Evolutionary conservation across 352 stramenopile species (phyloP).

Genomic region (Globisporangium viniferum): DNA sequence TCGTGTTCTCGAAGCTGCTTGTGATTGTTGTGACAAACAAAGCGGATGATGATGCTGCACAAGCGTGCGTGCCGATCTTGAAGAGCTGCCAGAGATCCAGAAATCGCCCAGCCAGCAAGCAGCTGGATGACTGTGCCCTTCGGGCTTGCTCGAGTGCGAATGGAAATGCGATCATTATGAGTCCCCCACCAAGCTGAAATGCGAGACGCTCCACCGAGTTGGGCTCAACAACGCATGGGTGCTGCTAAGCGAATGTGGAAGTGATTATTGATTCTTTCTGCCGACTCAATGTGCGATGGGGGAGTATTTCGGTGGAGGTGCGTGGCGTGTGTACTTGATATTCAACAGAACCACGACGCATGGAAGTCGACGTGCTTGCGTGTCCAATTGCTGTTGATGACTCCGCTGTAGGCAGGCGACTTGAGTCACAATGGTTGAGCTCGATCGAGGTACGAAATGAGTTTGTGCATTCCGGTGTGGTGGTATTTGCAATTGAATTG

Average conservation of each 20-base stretch:
- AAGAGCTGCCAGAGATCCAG: neutral
- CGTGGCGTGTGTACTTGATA: neutral
- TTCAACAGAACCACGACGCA: neutral
- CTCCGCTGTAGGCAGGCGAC: no score
- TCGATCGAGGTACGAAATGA: no score
- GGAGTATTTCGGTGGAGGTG: neutral
- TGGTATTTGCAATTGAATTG: no score
- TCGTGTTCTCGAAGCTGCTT: conserved; percentile 1
- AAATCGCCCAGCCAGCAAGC: neutral
- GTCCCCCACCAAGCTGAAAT: neutral
- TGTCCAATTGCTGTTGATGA: no score
- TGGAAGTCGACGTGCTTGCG: neutral
- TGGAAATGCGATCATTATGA: neutral
- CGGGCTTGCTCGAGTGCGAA: neutral
- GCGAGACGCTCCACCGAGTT: neutral
- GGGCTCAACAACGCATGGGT: neutral
- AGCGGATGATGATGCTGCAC: neutral
- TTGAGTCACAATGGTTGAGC: no score
- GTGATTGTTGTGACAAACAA: neutral
- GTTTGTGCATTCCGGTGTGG: no score
- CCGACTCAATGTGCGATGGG: neutral
- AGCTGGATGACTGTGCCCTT: neutral
- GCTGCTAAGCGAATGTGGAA: neutral
- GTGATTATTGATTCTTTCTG: neutral
- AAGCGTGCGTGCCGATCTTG: neutral